Conservation (phyloP, 2,329 filamentous ascomycete genomes). For the Ophioceras dolichostomum region DNA sequence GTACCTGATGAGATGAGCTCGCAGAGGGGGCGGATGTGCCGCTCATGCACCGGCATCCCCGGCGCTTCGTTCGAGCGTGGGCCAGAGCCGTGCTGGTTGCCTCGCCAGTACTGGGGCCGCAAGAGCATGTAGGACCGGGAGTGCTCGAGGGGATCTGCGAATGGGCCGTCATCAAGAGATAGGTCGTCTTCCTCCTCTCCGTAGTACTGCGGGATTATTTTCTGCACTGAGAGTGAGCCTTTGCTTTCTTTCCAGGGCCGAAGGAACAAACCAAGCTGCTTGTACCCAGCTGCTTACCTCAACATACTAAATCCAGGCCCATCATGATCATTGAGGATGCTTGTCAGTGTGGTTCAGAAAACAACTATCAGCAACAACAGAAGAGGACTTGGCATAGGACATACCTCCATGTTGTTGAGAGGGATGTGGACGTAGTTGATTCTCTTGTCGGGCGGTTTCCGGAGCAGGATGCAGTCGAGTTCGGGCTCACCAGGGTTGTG, state of each 20-base stretch:
- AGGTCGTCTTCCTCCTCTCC: neutral
- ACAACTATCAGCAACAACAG: no score
- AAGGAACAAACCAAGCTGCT: no score
- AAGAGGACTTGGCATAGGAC: slow-evolving; percentile 1
- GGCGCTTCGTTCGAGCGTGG: slow-evolving; percentile 6
- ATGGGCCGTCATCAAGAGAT: neutral
- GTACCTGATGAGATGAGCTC: slow-evolving; percentile 17
- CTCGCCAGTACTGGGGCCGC: slow-evolving; percentile 19
- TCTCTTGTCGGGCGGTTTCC: neutral
- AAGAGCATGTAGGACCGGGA: slow-evolving; percentile 14
- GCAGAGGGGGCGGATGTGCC: slow-evolving; percentile 24
- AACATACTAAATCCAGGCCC: no score
- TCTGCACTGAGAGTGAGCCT: slow-evolving; percentile 10
- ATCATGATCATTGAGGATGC: no score
- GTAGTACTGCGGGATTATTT: slow-evolving; percentile 1
- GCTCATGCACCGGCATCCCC: slow-evolving; percentile 13
- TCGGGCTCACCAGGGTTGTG: neutral
- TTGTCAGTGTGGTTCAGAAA: no score
- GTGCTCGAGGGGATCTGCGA: neutral
- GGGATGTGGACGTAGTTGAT: slow-evolving; percentile 11
- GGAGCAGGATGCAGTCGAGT: neutral
- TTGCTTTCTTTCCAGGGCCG: no score
- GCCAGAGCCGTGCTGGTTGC: slow-evolving; percentile 20
- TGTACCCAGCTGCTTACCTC: no score
- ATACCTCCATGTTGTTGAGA: slow-evolving; percentile 11